Percentiles rank a stretch among this genome's conserved stretches.
These are phyloP conservation scores for Coemansia pectinata DNA, from an alignment of 192 early-diverging fungal genomes.

Conservation along the genomic window DNA sequence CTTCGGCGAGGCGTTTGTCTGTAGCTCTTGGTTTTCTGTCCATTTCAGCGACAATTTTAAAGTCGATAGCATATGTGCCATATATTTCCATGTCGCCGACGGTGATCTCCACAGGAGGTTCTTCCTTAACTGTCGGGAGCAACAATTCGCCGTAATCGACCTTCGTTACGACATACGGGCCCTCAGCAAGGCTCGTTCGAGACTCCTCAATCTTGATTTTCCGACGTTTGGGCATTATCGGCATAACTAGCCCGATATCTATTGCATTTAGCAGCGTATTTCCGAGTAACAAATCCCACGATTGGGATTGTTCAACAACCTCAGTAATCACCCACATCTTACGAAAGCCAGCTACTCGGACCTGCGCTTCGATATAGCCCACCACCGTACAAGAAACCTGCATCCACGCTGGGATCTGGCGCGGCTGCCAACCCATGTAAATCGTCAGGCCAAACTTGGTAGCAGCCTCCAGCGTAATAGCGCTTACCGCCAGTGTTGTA, in stretches of 20 bases:
- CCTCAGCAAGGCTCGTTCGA: neutral
- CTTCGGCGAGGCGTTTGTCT: neutral
- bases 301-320: neutral
- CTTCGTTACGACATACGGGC: neutral
- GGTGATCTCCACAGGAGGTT: neutral
- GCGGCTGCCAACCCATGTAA: neutral
- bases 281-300: neutral
- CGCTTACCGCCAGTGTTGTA: neutral
- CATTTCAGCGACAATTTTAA: neutral
- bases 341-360: neutral
- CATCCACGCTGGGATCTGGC: neutral
- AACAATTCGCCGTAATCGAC: neutral
- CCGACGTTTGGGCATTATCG: neutral
- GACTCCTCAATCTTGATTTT: neutral
- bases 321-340: neutral
- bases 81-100: neutral
- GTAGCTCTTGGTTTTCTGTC: neutral
- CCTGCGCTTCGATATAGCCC: neutral
- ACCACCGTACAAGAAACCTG: neutral
- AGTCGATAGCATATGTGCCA: neutral
- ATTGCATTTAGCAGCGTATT: neutral
- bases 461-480: neutral
- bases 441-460: neutral
- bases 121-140: neutral
- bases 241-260: neutral